These are phyloP conservation scores for Saccharum spontaneum DNA, from an alignment of 176 grass and related monocot species.

Conservation along the genomic window DNA sequence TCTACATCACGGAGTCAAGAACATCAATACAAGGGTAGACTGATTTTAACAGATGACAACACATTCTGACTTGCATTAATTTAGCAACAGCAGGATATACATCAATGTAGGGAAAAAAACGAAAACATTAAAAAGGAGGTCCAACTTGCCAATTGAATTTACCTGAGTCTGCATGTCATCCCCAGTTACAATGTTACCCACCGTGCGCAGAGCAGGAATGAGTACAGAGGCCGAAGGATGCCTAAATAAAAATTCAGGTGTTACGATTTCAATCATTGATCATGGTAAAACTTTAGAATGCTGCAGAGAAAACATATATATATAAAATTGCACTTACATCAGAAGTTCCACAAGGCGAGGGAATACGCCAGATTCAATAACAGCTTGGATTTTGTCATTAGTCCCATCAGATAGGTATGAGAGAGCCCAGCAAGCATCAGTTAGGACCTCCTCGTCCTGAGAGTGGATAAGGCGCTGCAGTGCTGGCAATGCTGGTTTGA, in stretches of 20 bases:
- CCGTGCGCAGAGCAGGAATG: constrained; percentile 91
- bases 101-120: neutral
- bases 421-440: constrained; percentile 93
- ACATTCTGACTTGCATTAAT: neutral
- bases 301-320: neutral
- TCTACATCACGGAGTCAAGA: neutral
- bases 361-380: constrained; percentile 85
- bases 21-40: neutral
- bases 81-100: constrained; percentile 17
- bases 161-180: constrained; percentile 98
- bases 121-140: neutral
- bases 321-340: constrained; percentile 46
- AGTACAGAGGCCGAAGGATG: constrained; percentile 87
- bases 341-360: constrained; percentile 91
- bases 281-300: neutral
- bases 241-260: constrained; percentile 41
- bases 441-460: constrained; percentile 90
- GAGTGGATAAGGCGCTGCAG: constrained; percentile 89
- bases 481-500: constrained; percentile 78
- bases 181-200: constrained; percentile 95
- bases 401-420: constrained; percentile 95
- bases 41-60: neutral
- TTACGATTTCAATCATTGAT: constrained; percentile 1
- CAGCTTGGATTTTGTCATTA: constrained; percentile 96
- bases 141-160: neutral